These are phyloP conservation scores for Pseudotsuga menziesii DNA, from an alignment of 75 land plant species.

Conservation along the genomic window DNA sequence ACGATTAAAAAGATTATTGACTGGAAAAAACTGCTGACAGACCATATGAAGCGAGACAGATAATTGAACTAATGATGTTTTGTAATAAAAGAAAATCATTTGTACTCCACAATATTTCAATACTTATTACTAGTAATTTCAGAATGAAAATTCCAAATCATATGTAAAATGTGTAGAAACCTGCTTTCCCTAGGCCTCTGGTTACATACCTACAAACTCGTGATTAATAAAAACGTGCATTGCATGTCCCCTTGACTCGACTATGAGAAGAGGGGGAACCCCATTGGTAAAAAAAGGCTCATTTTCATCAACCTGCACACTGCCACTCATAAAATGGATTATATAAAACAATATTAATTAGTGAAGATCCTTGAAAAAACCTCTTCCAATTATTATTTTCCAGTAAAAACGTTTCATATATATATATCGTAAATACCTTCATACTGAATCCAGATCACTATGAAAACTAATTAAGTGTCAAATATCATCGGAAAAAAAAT, in stretches of 20 bases:
- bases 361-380: neutral
- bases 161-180: neutral
- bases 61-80: neutral
- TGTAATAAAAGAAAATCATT: neutral
- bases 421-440: neutral
- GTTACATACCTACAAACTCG: slow-evolving; percentile 53
- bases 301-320: slow-evolving; percentile 55
- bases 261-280: slow-evolving; percentile 38
- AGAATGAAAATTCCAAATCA: neutral
- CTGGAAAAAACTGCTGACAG: neutral
- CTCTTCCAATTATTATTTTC: neutral
- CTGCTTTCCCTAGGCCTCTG: neutral
- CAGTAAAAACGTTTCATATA: neutral
- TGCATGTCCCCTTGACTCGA: slow-evolving; percentile 81
- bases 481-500: neutral
- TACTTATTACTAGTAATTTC: too few relatives aligned
- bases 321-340: slow-evolving; percentile 24
- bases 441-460: neutral
- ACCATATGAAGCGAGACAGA: neutral
- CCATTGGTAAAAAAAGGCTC: slow-evolving; percentile 50
- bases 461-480: neutral
- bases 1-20: neutral
- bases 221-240: slow-evolving; percentile 78
- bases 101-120: too few relatives aligned
- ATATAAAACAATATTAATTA: neutral